phyloP scores from a whole-genome alignment of 2,329 filamentous ascomycete species.

The Cytospora chrysosperma region DNA sequence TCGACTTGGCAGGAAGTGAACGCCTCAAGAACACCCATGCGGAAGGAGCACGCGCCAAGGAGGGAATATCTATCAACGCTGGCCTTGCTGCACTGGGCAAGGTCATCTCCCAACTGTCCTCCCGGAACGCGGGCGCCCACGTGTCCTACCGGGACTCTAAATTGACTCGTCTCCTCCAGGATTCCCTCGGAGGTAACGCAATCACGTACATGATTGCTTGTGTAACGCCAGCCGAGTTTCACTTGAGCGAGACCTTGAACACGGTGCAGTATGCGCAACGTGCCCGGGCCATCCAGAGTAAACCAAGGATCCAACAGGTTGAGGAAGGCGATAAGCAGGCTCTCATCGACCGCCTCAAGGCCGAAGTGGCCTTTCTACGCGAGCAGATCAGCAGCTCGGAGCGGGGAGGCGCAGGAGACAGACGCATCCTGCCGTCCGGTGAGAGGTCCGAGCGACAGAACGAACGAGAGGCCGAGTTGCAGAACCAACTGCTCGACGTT shows the following conservation, averaged over 20 bases:
- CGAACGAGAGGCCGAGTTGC: slow-evolving; percentile 84
- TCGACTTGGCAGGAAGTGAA: slow-evolving; percentile 95
- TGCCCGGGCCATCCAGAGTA: slow-evolving; percentile 94
- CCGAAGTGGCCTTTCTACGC: slow-evolving; percentile 88
- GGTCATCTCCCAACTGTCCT: slow-evolving; percentile 96
- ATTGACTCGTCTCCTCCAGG: slow-evolving; percentile 89
- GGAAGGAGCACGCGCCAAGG: slow-evolving; percentile 88
- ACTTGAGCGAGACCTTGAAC: slow-evolving; percentile 95
- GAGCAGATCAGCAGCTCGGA: slow-evolving; percentile 91
- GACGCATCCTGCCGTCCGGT: slow-evolving; percentile 54
- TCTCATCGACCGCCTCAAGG: slow-evolving; percentile 87
- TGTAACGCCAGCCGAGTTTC: slow-evolving; percentile 94
- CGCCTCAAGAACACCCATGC: slow-evolving; percentile 95
- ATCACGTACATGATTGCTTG: slow-evolving; percentile 99
- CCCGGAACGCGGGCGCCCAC: slow-evolving; percentile 80
- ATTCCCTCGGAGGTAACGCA: slow-evolving; percentile 93
- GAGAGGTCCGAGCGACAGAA: slow-evolving; percentile 77
- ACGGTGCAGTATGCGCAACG: slow-evolving; percentile 97
- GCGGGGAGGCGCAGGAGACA: slow-evolving; percentile 56
- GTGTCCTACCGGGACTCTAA: slow-evolving; percentile 99
- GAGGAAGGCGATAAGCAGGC: slow-evolving; percentile 94
- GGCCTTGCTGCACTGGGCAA: slow-evolving; percentile 93
- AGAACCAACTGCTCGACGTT: slow-evolving; percentile 87
- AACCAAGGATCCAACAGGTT: slow-evolving; percentile 90
- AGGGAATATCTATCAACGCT: slow-evolving; percentile 97